Evolutionary conservation across 2,329 filamentous ascomycete species (phyloP).

Genomic region (Stemphylium beticola): DNA sequence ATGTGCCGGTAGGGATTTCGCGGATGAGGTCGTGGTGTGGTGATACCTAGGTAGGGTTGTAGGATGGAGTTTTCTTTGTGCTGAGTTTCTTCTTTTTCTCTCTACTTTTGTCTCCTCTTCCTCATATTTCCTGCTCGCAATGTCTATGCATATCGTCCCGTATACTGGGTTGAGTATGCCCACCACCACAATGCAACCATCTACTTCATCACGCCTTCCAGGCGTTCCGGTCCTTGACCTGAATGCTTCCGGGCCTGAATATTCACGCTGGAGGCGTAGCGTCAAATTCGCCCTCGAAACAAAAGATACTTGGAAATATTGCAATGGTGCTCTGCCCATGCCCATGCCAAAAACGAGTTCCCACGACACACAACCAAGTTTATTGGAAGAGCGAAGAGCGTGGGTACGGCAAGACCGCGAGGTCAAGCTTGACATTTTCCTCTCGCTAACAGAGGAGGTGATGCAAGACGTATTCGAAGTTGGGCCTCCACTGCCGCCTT

Average conservation of each 20-base stretch:
- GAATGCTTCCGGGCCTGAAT: conserved; percentile 39
- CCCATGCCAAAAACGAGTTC: conserved; percentile 41
- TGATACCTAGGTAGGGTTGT: no score
- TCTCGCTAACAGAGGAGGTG: conserved; percentile 45
- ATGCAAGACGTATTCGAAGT: conserved; percentile 47
- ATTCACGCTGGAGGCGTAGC: conserved; percentile 41
- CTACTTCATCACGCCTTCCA: conserved; percentile 38
- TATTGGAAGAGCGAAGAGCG: conserved; percentile 43
- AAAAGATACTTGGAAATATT: conserved; percentile 44
- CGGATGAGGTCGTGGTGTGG: neutral
- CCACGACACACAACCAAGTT: conserved; percentile 34
- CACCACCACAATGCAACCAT: conserved; percentile 18
- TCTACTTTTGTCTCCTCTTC: no score
- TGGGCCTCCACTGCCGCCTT: conserved; percentile 42
- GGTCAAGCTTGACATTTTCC: conserved; percentile 46
- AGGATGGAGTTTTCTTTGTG: no score
- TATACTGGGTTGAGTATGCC: no score
- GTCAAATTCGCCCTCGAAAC: conserved; percentile 39
- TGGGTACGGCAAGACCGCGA: conserved; percentile 47
- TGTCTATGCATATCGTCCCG: neutral
- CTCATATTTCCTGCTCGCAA: neutral
- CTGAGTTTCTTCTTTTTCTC: no score
- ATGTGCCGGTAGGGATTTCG: neutral
- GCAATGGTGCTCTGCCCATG: conserved; percentile 40
- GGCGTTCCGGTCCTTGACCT: conserved; percentile 35